Conservation (phyloP, 192 early-diverging fungal species). For the Mortierella claussenii region DNA sequence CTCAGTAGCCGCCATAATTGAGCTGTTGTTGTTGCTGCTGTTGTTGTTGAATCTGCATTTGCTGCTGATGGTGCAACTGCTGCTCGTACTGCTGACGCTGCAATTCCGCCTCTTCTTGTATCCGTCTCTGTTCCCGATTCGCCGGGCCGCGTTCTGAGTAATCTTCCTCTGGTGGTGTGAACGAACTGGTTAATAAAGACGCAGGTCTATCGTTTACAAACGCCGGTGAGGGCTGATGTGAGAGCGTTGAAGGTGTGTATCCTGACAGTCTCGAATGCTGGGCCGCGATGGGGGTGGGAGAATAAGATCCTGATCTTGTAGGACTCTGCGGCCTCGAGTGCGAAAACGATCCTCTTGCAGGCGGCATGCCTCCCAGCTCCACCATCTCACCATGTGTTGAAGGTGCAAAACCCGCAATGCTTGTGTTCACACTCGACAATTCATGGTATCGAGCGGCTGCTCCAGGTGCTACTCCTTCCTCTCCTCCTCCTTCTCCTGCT, state of each 20-base stretch:
- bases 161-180: slow-evolving; percentile 15
- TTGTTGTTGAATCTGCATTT: slow-evolving; percentile 22
- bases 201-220: slow-evolving; percentile 9
- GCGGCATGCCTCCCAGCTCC: not conserved
- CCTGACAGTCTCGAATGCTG: not conserved
- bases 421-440: slow-evolving; percentile 5
- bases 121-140: too few species aligned
- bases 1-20: slow-evolving; percentile 35
- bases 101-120: slow-evolving; percentile 5
- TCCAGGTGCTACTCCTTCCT: not conserved
- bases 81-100: slow-evolving; percentile 28
- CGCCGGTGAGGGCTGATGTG: too few species aligned
- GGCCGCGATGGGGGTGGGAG: not conserved
- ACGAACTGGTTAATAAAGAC: slow-evolving; percentile 34
- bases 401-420: slow-evolving; percentile 7
- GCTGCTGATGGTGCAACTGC: slow-evolving; percentile 10
- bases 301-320: not conserved
- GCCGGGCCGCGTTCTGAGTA: too few species aligned
- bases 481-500: not conserved
- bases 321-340: too few species aligned
- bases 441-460: slow-evolving; percentile 7
- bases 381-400: slow-evolving; percentile 5
- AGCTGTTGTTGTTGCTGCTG: slow-evolving; percentile 36
- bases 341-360: too few species aligned
- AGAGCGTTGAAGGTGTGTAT: too few species aligned